Conservation (phyloP, 75 land plant species). For the Picea glauca region DNA sequence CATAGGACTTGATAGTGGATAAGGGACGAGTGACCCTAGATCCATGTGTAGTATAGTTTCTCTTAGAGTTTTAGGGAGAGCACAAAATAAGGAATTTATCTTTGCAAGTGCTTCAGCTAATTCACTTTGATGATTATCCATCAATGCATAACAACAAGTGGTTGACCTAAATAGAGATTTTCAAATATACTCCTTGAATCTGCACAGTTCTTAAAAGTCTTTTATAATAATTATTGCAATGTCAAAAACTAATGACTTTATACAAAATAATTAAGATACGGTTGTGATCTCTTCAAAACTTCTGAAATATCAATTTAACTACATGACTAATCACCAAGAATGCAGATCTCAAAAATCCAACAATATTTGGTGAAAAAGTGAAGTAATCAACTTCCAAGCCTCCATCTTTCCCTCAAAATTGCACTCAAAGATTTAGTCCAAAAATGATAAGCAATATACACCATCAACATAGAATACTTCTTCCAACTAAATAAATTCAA, state of each 20-base stretch:
- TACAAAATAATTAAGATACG: neutral
- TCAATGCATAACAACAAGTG: slow-evolving; percentile 87
- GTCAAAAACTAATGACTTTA: neutral
- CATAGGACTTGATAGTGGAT: slow-evolving; percentile 57
- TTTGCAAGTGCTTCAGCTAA: slow-evolving; percentile 89
- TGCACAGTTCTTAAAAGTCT: neutral
- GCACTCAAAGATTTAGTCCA: slow-evolving; percentile 6
- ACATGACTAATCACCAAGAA: slow-evolving; percentile 93
- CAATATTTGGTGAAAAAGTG: slow-evolving; percentile 74
- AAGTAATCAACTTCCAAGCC: slow-evolving; percentile 66
- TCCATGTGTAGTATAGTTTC: slow-evolving; percentile 55
- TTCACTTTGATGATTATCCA: slow-evolving; percentile 97
- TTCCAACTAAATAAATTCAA: too few species aligned
- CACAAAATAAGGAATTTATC: slow-evolving; percentile 67
- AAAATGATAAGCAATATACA: neutral
- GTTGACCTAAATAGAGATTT: slow-evolving; percentile 57
- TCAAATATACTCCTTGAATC: slow-evolving; percentile 69
- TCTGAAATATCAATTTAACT: slow-evolving; percentile 33
- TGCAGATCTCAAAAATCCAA: slow-evolving; percentile 59
- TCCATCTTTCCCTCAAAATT: slow-evolving; percentile 56
- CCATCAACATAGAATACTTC: neutral
- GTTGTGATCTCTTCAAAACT: neutral
- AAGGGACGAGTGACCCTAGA: slow-evolving; percentile 63
- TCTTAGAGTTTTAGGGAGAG: slow-evolving; percentile 60
- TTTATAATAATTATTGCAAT: neutral